Conservation (phyloP, 306 rosid species). For the Corylus americana region DNA sequence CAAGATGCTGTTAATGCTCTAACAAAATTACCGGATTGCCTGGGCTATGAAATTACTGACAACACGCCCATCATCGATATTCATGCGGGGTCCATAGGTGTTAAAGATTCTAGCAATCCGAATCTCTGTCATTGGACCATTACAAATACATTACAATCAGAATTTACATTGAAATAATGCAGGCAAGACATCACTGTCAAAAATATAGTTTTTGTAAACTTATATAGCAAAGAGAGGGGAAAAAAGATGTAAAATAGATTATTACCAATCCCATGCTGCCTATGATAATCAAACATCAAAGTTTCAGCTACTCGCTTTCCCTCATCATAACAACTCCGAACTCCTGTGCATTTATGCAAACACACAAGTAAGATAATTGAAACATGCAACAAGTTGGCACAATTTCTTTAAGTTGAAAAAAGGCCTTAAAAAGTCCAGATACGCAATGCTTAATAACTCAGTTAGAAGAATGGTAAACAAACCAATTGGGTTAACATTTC, state of each 20-base stretch:
- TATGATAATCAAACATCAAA: slow-evolving; percentile 96
- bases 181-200: slow-evolving; percentile 10
- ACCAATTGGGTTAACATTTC: slow-evolving; percentile 98
- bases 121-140: slow-evolving; percentile 50
- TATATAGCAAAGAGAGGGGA: slow-evolving; percentile 9
- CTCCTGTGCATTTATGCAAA: slow-evolving; percentile 50
- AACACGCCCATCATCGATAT: slow-evolving; percentile 96
- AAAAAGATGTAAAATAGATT: slow-evolving; percentile 6
- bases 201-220: background rate
- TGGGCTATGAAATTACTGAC: slow-evolving; percentile 98
- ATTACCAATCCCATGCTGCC: slow-evolving; percentile 93
- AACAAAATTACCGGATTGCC: slow-evolving; percentile 71
- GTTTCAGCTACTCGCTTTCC: slow-evolving; percentile 99
- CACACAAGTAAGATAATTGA: background rate
- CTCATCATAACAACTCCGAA: slow-evolving; percentile 97
- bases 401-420: background rate
- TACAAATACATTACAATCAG: background rate
- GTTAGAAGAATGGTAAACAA: background rate
- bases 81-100: slow-evolving; percentile 99
- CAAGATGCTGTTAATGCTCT: background rate
- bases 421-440: background rate
- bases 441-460: background rate
- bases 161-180: background rate
- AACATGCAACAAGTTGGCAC: background rate
- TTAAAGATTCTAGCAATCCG: slow-evolving; percentile 94